Evolutionary conservation across 2,329 filamentous ascomycete species (phyloP), one percentile per base, ranked within the genome.

Genomic region (Ophidiomyces ophidiicola): DNA sequence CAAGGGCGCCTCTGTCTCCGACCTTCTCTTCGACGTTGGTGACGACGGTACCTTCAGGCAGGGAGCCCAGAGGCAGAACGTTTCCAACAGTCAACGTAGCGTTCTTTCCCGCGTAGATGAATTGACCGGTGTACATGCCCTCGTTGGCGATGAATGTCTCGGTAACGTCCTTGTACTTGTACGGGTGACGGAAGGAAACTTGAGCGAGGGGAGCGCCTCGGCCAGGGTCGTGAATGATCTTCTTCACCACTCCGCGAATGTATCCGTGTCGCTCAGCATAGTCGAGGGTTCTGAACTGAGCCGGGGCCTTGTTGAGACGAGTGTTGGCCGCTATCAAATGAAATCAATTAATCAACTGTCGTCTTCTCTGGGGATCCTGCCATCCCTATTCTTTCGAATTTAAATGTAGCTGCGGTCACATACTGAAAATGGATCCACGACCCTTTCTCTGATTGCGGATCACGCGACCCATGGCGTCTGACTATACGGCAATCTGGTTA

Each of bases 131-230:
- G 84, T 96, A 98, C 87, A 96, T 94, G 74, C 90, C 90, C 77
- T 96, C 90, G 74, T 96, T 98, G 71, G 90, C 90, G 65, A 98
- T 98, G 81, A 98, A 94, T 57, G 90, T 98, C 81, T 98, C 87
- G 68, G 82, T 88, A 67, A 86, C 73, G 66, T 87, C 80, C 80
- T 93, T 94, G 82, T 84, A 96, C 70, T 80, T 78, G 82, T 98
- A 98, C 60, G 90, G 86, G 71, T 93, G 83, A 60, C 90, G 87
- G 84, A 98, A 98, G 59, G 78, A 72, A 62, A 98, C 87, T 71
- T 84, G 85, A 66, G 90, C 90, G 63, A 98, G 84, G 59, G 90
- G 90, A 69, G 92, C 86, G 73, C 90, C 90, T 72, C 90, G 87
- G 67, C 90, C 90, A 59, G 87, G 78, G 71, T 98, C 90, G 80